Evolutionary conservation across 2,329 filamentous ascomycete genomes (phyloP).

Genomic region (Diplodia intermedia): DNA sequence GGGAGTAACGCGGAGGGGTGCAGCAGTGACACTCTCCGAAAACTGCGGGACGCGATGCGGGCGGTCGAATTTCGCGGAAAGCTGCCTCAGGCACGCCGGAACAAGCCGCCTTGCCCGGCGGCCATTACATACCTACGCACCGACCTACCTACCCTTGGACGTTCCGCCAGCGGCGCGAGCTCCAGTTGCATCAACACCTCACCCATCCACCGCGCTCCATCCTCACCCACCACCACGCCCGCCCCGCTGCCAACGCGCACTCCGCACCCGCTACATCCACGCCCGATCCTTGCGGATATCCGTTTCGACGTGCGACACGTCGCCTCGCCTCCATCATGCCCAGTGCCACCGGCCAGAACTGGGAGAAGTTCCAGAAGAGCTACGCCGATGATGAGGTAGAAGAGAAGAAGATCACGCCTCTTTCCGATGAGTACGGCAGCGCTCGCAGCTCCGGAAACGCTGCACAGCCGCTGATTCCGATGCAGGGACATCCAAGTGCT

Average conservation of each 20-base stretch:
- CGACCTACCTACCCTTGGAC: slow-evolving; percentile 17
- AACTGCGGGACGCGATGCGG: slow-evolving; percentile 31
- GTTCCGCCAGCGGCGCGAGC: slow-evolving; percentile 11
- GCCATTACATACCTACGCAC: slow-evolving; percentile 31
- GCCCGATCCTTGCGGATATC: slow-evolving; percentile 11
- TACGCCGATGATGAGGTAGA: slow-evolving; percentile 96
- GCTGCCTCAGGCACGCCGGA: slow-evolving; percentile 28
- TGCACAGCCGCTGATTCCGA: slow-evolving; percentile 43
- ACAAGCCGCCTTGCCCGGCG: slow-evolving; percentile 27
- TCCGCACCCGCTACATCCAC: background rate
- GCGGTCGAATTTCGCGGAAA: slow-evolving; percentile 29
- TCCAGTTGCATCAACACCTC: slow-evolving; percentile 26
- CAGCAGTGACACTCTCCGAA: slow-evolving; percentile 29
- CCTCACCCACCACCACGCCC: slow-evolving; percentile 29
- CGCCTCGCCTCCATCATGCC: slow-evolving; percentile 67
- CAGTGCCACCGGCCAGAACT: slow-evolving; percentile 90
- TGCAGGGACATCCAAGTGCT: slow-evolving; percentile 96
- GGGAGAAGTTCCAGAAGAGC: slow-evolving; percentile 99
- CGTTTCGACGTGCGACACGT: slow-evolving; percentile 18
- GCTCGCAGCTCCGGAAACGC: background rate
- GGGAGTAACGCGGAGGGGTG: slow-evolving; percentile 32
- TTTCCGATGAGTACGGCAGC: slow-evolving; percentile 86
- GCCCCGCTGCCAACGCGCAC: slow-evolving; percentile 2
- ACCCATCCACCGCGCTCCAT: slow-evolving; percentile 23
- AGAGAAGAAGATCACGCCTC: slow-evolving; percentile 99